A percentile compares a stretch with the other conserved stretches of the same genome.
These are phyloP conservation scores for Aspergillus brunneoviolaceus DNA, from an alignment of 2,329 filamentous ascomycete genomes.

Conservation along the genomic window DNA sequence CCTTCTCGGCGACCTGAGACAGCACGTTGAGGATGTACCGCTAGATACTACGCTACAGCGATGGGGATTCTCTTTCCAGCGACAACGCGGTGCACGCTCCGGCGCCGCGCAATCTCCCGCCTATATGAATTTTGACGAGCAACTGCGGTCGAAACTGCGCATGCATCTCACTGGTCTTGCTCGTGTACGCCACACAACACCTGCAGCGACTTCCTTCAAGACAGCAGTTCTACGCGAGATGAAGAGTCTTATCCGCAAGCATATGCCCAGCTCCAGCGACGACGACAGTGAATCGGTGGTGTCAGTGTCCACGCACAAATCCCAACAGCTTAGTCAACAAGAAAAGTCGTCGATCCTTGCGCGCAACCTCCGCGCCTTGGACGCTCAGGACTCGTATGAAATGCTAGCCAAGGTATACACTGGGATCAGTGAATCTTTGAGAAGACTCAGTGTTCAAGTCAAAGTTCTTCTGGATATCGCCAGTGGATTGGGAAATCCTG, in stretches of 20 bases:
- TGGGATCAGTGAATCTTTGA: slow-evolving; percentile 79
- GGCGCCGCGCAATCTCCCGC: slow-evolving; percentile 70
- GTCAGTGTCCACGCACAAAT: slow-evolving; percentile 75
- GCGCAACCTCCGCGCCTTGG: slow-evolving; percentile 80
- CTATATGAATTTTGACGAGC: slow-evolving; percentile 72
- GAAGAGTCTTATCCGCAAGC: slow-evolving; percentile 76
- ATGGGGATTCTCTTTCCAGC: slow-evolving; percentile 76
- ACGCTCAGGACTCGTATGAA: slow-evolving; percentile 78
- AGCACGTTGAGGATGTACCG: slow-evolving; percentile 75
- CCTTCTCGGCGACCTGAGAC: slow-evolving; percentile 74
- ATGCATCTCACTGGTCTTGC: slow-evolving; percentile 76
- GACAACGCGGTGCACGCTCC: slow-evolving; percentile 65
- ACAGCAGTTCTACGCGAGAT: slow-evolving; percentile 84
- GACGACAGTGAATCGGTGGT: slow-evolving; percentile 90
- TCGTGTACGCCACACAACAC: slow-evolving; percentile 73
- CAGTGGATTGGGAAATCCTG: slow-evolving; percentile 55
- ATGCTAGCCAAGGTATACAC: slow-evolving; percentile 82
- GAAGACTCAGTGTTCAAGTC: slow-evolving; percentile 82
- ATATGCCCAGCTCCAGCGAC: slow-evolving; percentile 88
- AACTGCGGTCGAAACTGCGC: slow-evolving; percentile 68
- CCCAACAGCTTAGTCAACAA: slow-evolving; percentile 70
- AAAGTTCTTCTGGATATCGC: slow-evolving; percentile 95
- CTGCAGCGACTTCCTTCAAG: slow-evolving; percentile 80
- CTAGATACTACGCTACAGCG: slow-evolving; percentile 72
- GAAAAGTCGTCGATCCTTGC: slow-evolving; percentile 88